phyloP scores from a whole-genome alignment of 345 rosid species.

The Gossypium ekmanianum region DNA sequence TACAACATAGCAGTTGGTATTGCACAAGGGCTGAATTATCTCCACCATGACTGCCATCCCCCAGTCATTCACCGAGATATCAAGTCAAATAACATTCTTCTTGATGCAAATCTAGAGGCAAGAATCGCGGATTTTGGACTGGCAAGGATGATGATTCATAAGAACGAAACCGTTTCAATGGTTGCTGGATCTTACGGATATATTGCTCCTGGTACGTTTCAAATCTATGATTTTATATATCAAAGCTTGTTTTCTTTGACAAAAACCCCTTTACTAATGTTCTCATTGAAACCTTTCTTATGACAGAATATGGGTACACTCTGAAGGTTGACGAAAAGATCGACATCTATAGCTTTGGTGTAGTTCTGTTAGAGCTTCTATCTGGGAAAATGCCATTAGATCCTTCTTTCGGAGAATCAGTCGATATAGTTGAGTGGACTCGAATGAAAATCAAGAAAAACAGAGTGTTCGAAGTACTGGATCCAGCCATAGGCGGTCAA shows the following conservation, averaged over 20 bases:
- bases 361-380: constrained; percentile 73
- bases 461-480: constrained; percentile 55
- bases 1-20: constrained; percentile 82
- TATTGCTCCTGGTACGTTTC: constrained; percentile 68
- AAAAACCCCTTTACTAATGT: neutral
- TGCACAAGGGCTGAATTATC: constrained; percentile 81
- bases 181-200: constrained; percentile 94
- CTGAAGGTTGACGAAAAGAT: constrained; percentile 84
- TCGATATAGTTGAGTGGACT: constrained; percentile 69
- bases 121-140: constrained; percentile 88
- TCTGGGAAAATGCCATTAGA: constrained; percentile 82
- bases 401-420: constrained; percentile 65
- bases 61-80: constrained; percentile 89
- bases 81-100: constrained; percentile 82
- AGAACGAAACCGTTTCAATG: constrained; percentile 83
- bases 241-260: neutral
- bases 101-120: constrained; percentile 65
- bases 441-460: constrained; percentile 49
- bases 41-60: constrained; percentile 80
- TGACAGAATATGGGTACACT: constrained; percentile 80
- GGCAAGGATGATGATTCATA: constrained; percentile 78
- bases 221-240: neutral
- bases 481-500: constrained; percentile 63
- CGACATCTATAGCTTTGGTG: constrained; percentile 78
- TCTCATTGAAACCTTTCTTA: neutral